Conservation (phyloP, 129 eudicot species). For the Gnaphalium uliginosum region DNA sequence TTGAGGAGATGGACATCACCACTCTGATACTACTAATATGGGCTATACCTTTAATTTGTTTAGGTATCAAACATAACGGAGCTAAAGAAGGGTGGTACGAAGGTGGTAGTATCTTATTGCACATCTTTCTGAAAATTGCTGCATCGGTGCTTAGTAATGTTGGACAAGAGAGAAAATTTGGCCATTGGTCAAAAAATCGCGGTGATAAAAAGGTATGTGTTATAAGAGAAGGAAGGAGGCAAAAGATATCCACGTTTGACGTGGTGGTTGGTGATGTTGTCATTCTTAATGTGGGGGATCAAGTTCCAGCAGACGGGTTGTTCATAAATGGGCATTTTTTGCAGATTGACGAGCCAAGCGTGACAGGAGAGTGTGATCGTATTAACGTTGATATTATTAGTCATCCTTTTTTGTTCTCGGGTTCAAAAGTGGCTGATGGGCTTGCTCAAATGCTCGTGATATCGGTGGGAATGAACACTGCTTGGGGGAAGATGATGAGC, state of each 20-base stretch:
- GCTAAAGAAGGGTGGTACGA: constrained; percentile 72
- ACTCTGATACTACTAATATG: constrained; percentile 60
- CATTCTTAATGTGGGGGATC: constrained; percentile 33
- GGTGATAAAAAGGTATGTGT: constrained; percentile 52
- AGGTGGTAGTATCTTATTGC: constrained; percentile 75
- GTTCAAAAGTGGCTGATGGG: constrained; percentile 42
- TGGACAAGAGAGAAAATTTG: constrained; percentile 72
- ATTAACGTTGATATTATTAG: constrained; percentile 27
- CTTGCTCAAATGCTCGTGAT: constrained; percentile 46
- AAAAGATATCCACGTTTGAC: constrained; percentile 62
- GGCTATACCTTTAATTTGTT: constrained; percentile 62
- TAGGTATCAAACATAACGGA: constrained; percentile 66
- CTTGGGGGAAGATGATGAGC: constrained; percentile 79
- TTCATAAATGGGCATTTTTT: constrained; percentile 36
- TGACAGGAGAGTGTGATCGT: constrained; percentile 48
- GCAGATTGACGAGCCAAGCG: constrained; percentile 46
- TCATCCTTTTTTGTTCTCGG: constrained; percentile 49
- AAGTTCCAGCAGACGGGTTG: constrained; percentile 62
- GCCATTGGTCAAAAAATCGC: constrained; percentile 63
- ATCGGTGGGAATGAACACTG: constrained; percentile 38
- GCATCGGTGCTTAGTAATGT: constrained; percentile 69
- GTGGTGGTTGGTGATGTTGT: constrained; percentile 10
- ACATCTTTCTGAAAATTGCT: constrained; percentile 59
- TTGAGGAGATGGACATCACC: constrained; percentile 68
- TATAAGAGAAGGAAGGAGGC: constrained; percentile 58